A percentile compares a stretch with the other conserved stretches of the same genome.
Conservation (phyloP, 306 rosid species). For the Vigna trinervia region DNA sequence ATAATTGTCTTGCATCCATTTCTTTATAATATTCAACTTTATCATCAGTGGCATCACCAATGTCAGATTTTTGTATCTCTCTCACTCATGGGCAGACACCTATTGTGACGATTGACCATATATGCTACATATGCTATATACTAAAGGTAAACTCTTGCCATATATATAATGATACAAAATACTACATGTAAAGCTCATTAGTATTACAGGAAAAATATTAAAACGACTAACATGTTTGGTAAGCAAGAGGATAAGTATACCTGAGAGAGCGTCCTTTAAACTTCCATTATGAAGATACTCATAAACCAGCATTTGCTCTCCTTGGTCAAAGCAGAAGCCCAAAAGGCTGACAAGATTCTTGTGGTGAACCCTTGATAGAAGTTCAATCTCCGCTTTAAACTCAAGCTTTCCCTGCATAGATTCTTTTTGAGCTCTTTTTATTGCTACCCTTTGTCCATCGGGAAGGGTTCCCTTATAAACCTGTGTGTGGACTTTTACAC, state of each 20-base stretch:
- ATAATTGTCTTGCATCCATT: too few relatives aligned
- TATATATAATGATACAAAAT: too few relatives aligned
- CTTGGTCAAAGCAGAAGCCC: slow-evolving; percentile 73
- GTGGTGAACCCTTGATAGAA: slow-evolving; percentile 78
- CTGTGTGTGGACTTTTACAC: slow-evolving; percentile 46
- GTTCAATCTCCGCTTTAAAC: slow-evolving; percentile 75
- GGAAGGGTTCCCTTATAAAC: slow-evolving; percentile 68
- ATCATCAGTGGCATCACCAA: too few relatives aligned
- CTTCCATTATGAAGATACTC: slow-evolving; percentile 64
- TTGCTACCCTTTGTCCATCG: slow-evolving; percentile 60
- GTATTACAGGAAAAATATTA: too few relatives aligned
- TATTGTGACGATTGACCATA: too few relatives aligned
- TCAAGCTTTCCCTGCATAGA: slow-evolving; percentile 61
- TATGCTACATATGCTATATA: too few relatives aligned
- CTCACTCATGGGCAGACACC: too few relatives aligned
- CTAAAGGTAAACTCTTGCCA: too few relatives aligned
- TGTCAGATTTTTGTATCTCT: too few relatives aligned
- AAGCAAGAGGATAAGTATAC: slow-evolving; percentile 40
- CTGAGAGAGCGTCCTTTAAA: slow-evolving; percentile 59
- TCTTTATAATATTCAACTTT: too few relatives aligned
- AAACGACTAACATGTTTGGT: neutral
- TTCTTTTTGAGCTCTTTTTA: slow-evolving; percentile 63
- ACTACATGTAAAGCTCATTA: too few relatives aligned
- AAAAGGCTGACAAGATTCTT: slow-evolving; percentile 66
- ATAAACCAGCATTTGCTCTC: slow-evolving; percentile 71